Conservation (phyloP, 1,284 basidiomycete genomes). For the Ganoderma resinaceum region DNA sequence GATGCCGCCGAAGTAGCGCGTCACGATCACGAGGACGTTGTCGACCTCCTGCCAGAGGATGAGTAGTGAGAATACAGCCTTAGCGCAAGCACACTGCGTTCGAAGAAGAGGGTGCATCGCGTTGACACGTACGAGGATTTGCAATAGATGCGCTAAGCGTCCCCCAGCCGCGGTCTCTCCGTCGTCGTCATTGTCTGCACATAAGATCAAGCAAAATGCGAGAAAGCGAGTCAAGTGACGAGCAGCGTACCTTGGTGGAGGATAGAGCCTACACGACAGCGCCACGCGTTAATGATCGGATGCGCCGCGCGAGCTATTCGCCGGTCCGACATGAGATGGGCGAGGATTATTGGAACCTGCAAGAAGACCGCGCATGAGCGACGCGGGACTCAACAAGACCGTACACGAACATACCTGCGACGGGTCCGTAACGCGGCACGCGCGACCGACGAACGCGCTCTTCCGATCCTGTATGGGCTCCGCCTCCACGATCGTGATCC, state of each 20-base stretch:
- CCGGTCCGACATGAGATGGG: constrained; percentile 76
- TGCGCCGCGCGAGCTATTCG: constrained; percentile 83
- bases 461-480: constrained; percentile 86
- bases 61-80: neutral
- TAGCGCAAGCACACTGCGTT: neutral
- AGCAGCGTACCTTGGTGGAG: constrained; percentile 72
- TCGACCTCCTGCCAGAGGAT: constrained; percentile 74
- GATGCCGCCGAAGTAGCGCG: constrained; percentile 82
- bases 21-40: constrained; percentile 86
- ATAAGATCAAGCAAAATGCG: constrained; percentile 5
- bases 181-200: constrained; percentile 90
- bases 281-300: constrained; percentile 90
- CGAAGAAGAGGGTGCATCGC: neutral
- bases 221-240: neutral
- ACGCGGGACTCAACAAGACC: neutral
- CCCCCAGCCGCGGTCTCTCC: constrained; percentile 92
- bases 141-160: constrained; percentile 85
- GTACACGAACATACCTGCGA: constrained; percentile 60
- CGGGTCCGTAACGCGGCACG: constrained; percentile 80
- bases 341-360: constrained; percentile 77
- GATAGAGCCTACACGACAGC: constrained; percentile 70
- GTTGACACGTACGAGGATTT: constrained; percentile 72
- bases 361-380: neutral
- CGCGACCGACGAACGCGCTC: constrained; percentile 84
- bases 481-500: constrained; percentile 68